A percentile compares a stretch with the other conserved stretches of the same genome.
These are phyloP conservation scores for Claviceps quebecensis DNA, from an alignment of 2,329 filamentous ascomycete genomes.

Conservation along the genomic window DNA sequence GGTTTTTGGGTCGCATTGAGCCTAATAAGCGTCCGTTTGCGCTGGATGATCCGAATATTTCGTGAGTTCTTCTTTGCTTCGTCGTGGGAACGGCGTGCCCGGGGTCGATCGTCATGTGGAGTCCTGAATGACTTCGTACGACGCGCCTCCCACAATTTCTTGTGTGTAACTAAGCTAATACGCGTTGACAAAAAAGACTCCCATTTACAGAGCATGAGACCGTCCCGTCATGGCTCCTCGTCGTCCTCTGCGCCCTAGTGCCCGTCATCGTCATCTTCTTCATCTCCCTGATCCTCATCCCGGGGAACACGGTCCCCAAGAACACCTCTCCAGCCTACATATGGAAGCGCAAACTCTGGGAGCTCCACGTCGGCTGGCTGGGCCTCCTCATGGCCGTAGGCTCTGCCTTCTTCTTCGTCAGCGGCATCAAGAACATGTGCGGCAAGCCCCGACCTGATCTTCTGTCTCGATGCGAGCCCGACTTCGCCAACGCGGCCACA, in stretches of 20 bases:
- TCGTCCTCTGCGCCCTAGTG: constrained; percentile 46
- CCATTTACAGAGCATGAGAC: constrained; percentile 59
- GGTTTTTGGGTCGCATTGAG: constrained; percentile 41
- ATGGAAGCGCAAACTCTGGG: constrained; percentile 79
- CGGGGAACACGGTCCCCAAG: constrained; percentile 51
- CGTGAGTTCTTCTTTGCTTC: constrained; percentile 27
- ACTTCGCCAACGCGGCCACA: constrained; percentile 45
- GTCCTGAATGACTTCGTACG: too few species aligned
- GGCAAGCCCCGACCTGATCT: constrained; percentile 68
- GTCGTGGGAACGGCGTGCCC: neutral
- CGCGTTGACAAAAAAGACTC: constrained; percentile 33
- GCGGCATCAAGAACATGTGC: constrained; percentile 68
- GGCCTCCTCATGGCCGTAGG: constrained; percentile 63
- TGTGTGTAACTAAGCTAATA: neutral
- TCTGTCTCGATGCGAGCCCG: constrained; percentile 64
- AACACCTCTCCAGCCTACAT: constrained; percentile 50
- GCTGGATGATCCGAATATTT: constrained; percentile 58
- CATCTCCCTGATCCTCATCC: constrained; percentile 56
- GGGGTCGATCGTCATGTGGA: neutral
- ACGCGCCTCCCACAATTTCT: neutral
- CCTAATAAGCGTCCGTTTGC: constrained; percentile 61
- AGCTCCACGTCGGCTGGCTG: constrained; percentile 74
- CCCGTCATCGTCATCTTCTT: constrained; percentile 57
- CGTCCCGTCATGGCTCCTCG: constrained; percentile 51
- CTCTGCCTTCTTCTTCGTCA: constrained; percentile 65